Evolutionary conservation across 768 basidiomycete species (phyloP).

Genomic region (Mycena pura): DNA sequence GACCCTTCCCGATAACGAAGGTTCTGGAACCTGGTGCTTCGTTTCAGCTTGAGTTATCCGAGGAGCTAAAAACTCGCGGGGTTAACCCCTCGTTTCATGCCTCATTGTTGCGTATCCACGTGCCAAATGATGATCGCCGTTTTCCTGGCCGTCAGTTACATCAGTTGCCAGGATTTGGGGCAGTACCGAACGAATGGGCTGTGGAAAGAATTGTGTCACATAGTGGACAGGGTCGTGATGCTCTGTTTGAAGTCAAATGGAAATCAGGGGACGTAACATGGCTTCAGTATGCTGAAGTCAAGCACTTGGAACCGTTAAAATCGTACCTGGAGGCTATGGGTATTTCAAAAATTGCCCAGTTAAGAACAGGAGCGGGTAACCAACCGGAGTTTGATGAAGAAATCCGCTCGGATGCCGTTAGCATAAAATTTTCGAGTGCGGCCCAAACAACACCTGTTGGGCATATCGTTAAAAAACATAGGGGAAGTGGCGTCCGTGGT

Average conservation of each 20-base stretch:
- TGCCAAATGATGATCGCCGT: constrained; percentile 28
- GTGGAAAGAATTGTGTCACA: constrained; percentile 22
- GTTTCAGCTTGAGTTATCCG: constrained; percentile 32
- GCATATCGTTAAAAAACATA: not conserved
- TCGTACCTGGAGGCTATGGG: constrained; percentile 5
- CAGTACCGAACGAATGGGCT: constrained; percentile 5
- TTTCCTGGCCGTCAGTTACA: constrained; percentile 35
- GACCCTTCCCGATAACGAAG: constrained; percentile 27
- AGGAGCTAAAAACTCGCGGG: constrained; percentile 8
- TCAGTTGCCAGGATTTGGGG: constrained; percentile 29
- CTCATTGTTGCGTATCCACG: constrained; percentile 29
- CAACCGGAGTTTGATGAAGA: constrained; percentile 2
- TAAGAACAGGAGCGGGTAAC: not conserved
- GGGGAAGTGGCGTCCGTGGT: not conserved
- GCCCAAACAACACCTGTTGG: not conserved
- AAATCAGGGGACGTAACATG: constrained; percentile 25
- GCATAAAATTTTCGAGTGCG: not conserved
- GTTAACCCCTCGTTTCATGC: constrained; percentile 39
- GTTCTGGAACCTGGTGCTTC: constrained; percentile 17
- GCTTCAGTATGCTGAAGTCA: constrained; percentile 2
- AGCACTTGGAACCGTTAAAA: not conserved
- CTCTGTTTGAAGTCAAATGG: constrained; percentile 26
- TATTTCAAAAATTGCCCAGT: not conserved
- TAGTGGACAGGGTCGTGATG: constrained; percentile 11
- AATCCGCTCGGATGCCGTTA: not conserved